These are phyloP conservation scores for Flaveria linearis DNA, from an alignment of 129 eudicot species.

Conservation along the genomic window DNA sequence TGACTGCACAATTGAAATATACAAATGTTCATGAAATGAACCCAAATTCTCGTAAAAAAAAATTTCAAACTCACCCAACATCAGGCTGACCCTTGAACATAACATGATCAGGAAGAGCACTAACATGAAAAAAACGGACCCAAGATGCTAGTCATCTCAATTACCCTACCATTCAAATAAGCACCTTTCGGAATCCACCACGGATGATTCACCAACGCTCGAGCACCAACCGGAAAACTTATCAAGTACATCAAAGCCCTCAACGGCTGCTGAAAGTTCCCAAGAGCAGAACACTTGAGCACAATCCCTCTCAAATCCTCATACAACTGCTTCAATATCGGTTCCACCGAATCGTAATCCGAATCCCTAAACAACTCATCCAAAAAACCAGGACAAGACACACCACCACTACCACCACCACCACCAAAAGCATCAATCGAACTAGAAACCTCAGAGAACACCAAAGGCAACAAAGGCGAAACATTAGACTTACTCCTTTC, in stretches of 20 bases:
- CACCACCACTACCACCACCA: conserved; percentile 26
- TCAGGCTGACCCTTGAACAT: conserved; percentile 86
- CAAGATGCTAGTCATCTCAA: conserved; percentile 91
- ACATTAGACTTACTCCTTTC: conserved; percentile 38
- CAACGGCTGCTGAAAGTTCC: conserved; percentile 92
- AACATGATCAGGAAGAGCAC: conserved; percentile 86
- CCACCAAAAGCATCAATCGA: conserved; percentile 65
- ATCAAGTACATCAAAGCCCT: conserved; percentile 79
- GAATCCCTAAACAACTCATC: conserved; percentile 78
- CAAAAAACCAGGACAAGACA: conserved; percentile 69
- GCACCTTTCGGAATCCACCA: conserved; percentile 92
- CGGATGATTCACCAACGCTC: conserved; percentile 70
- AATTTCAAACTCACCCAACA: conserved; percentile 70
- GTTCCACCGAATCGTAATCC: conserved; percentile 80
- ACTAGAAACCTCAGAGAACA: conserved; percentile 68
- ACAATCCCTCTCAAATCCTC: conserved; percentile 91
- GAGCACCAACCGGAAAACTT: conserved; percentile 68
- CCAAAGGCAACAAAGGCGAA: conserved; percentile 70
- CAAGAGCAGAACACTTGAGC: conserved; percentile 82
- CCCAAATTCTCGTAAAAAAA: conserved; percentile 11
- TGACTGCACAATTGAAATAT: conserved; percentile 47
- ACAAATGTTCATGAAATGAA: conserved; percentile 3
- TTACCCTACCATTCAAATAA: conserved; percentile 75
- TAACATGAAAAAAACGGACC: conserved; percentile 96
- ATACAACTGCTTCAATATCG: conserved; percentile 73